Evolutionary conservation across 176 grass and related monocot species (phyloP).

Genomic region (Oryza punctata): DNA sequence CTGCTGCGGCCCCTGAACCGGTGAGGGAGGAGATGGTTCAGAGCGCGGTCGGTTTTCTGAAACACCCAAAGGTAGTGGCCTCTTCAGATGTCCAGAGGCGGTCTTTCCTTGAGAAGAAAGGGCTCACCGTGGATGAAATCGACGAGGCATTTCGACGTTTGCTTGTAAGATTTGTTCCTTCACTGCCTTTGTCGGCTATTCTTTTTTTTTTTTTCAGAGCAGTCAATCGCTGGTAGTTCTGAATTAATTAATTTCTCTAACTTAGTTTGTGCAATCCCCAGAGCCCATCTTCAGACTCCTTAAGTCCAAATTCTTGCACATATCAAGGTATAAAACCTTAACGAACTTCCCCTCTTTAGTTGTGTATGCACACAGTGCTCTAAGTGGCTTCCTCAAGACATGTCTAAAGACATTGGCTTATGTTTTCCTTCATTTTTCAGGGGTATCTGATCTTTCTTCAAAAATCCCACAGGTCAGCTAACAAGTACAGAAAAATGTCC

Average conservation of each 20-base stretch:
- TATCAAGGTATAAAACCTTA: slow-evolving; percentile 64
- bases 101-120: slow-evolving; percentile 73
- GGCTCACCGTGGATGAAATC: slow-evolving; percentile 62
- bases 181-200: not conserved
- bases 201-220: not conserved
- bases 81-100: slow-evolving; percentile 55
- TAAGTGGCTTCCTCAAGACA: slow-evolving; percentile 32
- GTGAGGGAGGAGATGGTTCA: slow-evolving; percentile 69
- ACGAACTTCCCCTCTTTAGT: not conserved
- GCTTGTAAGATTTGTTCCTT: slow-evolving; percentile 29
- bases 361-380: not conserved
- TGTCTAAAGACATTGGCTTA: not conserved
- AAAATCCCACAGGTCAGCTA: slow-evolving; percentile 41
- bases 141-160: slow-evolving; percentile 62
- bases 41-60: slow-evolving; percentile 65
- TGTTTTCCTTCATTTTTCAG: slow-evolving; percentile 39
- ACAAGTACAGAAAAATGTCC: slow-evolving; percentile 1
- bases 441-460: slow-evolving; percentile 14
- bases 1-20: slow-evolving; percentile 22
- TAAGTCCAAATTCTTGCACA: not conserved
- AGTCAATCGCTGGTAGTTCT: slow-evolving; percentile 10
- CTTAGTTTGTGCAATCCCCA: not conserved
- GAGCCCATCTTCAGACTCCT: slow-evolving; percentile 27
- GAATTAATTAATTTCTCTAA: not conserved
- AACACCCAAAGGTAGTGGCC: slow-evolving; percentile 57